Evolutionary conservation across 2,329 filamentous ascomycete species (phyloP).

Genomic region (Cladosporium sp.): DNA sequence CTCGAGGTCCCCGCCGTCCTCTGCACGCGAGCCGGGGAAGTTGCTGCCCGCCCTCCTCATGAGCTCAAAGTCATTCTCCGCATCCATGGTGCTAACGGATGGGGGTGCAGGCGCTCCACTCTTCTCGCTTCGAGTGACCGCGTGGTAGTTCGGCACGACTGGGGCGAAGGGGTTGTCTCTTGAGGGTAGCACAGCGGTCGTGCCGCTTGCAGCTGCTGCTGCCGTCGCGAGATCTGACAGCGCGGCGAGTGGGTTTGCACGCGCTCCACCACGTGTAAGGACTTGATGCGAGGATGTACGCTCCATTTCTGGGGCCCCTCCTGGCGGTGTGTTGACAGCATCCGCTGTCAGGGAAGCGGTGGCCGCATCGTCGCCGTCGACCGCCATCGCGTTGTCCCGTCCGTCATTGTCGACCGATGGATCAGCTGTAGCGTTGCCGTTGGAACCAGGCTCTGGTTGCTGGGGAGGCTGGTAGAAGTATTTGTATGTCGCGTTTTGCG

Average conservation of each 20-base stretch:
- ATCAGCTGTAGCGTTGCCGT: constrained; percentile 32
- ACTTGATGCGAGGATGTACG: constrained; percentile 61
- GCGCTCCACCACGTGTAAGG: constrained; percentile 52
- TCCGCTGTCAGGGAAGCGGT: constrained; percentile 22
- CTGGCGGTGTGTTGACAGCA: constrained; percentile 31
- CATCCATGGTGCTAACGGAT: constrained; percentile 45
- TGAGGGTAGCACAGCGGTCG: constrained; percentile 36
- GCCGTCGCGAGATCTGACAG: constrained; percentile 58
- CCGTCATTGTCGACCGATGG: constrained; percentile 28
- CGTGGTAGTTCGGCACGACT: constrained; percentile 48
- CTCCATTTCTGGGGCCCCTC: constrained; percentile 56
- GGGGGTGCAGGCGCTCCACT: constrained; percentile 49
- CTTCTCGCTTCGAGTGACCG: constrained; percentile 51
- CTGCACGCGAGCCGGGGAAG: constrained; percentile 19
- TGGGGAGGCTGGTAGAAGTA: constrained; percentile 56
- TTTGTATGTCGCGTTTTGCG: constrained; percentile 59
- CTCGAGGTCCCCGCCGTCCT: constrained; percentile 27
- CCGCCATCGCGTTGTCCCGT: constrained; percentile 35
- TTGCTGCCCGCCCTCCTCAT: constrained; percentile 42
- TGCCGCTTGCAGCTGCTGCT: constrained; percentile 39
- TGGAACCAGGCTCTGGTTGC: constrained; percentile 30
- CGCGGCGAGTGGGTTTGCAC: constrained; percentile 51
- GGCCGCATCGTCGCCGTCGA: constrained; percentile 32
- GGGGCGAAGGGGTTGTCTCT: constrained; percentile 48
- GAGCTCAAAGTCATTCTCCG: constrained; percentile 53